Conservation (phyloP, 805 yeast genomes). For the Metschnikowia gelsemii region DNA sequence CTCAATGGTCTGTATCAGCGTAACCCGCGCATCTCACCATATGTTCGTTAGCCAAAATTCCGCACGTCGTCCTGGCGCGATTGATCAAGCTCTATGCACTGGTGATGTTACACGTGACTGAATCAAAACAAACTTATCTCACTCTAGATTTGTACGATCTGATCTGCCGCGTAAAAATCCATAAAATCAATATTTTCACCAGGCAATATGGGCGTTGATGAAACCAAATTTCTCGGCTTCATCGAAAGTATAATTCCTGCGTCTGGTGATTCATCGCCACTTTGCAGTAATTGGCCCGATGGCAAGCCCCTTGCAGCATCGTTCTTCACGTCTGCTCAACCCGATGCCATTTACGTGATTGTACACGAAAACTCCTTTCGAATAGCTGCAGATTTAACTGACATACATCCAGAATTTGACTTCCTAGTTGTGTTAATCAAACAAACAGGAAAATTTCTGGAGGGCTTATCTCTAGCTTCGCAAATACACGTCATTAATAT, state of each 20-base stretch:
- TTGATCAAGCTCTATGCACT: background rate
- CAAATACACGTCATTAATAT: constrained; percentile 20
- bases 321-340: constrained; percentile 11
- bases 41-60: no score
- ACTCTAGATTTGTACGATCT: no score
- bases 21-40: no score
- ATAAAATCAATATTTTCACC: no score
- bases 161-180: no score
- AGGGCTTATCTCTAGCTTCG: constrained; percentile 8
- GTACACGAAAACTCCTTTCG: constrained; percentile 5
- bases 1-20: no score
- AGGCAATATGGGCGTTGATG: constrained; percentile 6
- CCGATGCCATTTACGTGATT: constrained; percentile 17
- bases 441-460: constrained; percentile 10
- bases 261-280: background rate
- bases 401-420: constrained; percentile 4
- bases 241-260: constrained; percentile 1
- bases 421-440: constrained; percentile 15
- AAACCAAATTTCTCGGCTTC: constrained; percentile 2
- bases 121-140: constrained; percentile 2
- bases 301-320: constrained; percentile 7
- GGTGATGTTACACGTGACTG: constrained; percentile 1
- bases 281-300: constrained; percentile 6
- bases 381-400: constrained; percentile 10
- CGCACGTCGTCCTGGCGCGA: background rate